These are phyloP conservation scores for Zygotorulaspora florentina DNA, from an alignment of 805 yeast species.

Conservation along the genomic window DNA sequence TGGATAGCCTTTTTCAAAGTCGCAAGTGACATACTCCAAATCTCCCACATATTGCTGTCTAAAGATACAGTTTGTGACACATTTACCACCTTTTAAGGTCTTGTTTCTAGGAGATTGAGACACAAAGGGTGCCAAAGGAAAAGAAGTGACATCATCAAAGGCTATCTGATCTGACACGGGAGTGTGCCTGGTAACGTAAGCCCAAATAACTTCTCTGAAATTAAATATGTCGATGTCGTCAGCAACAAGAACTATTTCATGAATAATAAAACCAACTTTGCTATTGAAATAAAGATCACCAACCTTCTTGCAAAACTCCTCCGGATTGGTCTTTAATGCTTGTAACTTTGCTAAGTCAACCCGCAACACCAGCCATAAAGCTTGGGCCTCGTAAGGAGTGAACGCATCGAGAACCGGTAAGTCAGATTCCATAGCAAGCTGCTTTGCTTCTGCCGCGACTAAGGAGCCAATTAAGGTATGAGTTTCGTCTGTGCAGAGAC, in stretches of 20 bases:
- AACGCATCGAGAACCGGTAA: slow-evolving; percentile 24
- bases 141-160: slow-evolving; percentile 19
- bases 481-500: slow-evolving; percentile 29
- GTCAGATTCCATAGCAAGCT: slow-evolving; percentile 5
- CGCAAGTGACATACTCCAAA: slow-evolving; percentile 22
- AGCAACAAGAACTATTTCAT: slow-evolving; percentile 28
- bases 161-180: slow-evolving; percentile 24
- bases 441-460: slow-evolving; percentile 19
- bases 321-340: slow-evolving; percentile 16
- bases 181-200: slow-evolving; percentile 29
- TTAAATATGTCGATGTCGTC: slow-evolving; percentile 31
- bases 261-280: slow-evolving; percentile 22
- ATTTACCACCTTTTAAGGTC: slow-evolving; percentile 23
- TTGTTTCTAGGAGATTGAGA: slow-evolving; percentile 10
- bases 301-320: slow-evolving; percentile 12
- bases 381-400: slow-evolving; percentile 29
- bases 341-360: slow-evolving; percentile 23
- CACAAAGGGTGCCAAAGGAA: slow-evolving; percentile 29
- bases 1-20: slow-evolving; percentile 13
- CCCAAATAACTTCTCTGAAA: slow-evolving; percentile 29
- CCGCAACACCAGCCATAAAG: slow-evolving; percentile 24
- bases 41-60: slow-evolving; percentile 19
- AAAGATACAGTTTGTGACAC: slow-evolving; percentile 28
- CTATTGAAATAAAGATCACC: slow-evolving; percentile 19
- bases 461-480: slow-evolving; percentile 31